Evolutionary conservation across 495 filamentous ascomycete species (phyloP).

Genomic region (Evernia prunastri): DNA sequence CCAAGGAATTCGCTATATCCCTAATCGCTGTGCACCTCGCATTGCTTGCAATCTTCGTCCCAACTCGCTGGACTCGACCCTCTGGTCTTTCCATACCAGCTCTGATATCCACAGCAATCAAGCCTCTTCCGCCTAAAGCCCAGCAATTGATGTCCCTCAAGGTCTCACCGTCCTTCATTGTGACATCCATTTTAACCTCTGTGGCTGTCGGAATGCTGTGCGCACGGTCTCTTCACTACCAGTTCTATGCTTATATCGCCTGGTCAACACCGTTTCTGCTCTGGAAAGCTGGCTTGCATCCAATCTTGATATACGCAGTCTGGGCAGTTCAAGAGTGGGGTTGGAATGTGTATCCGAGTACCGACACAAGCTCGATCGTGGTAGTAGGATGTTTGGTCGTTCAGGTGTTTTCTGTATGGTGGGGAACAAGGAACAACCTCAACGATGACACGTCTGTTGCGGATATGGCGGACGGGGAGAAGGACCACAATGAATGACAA

Average conservation of each 20-base stretch:
- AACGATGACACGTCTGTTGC: slow-evolving; percentile 7
- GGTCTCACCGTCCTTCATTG: slow-evolving; percentile 67
- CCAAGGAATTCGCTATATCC: slow-evolving; percentile 58
- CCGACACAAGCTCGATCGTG: slow-evolving; percentile 63
- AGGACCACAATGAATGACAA: slow-evolving; percentile 9
- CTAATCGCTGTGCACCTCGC: slow-evolving; percentile 64
- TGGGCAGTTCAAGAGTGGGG: slow-evolving; percentile 92
- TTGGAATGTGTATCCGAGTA: slow-evolving; percentile 96
- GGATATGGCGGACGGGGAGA: slow-evolving; percentile 5
- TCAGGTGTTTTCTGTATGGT: slow-evolving; percentile 59
- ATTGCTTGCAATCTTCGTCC: slow-evolving; percentile 55
- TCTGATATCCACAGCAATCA: slow-evolving; percentile 40
- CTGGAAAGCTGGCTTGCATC: slow-evolving; percentile 73
- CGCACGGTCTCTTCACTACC: slow-evolving; percentile 88
- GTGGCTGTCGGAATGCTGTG: slow-evolving; percentile 83
- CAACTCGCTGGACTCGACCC: slow-evolving; percentile 51
- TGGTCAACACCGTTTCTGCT: slow-evolving; percentile 90
- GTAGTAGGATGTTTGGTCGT: slow-evolving; percentile 66
- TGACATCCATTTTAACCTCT: slow-evolving; percentile 71
- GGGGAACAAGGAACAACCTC: slow-evolving; percentile 47
- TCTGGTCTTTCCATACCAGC: slow-evolving; percentile 30
- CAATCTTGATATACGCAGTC: slow-evolving; percentile 58
- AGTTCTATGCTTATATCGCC: slow-evolving; percentile 90
- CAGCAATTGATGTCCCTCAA: slow-evolving; percentile 48
- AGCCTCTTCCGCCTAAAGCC: slow-evolving; percentile 43